Conservation (phyloP, 805 yeast genomes). For the Cyberlindnera americana region DNA sequence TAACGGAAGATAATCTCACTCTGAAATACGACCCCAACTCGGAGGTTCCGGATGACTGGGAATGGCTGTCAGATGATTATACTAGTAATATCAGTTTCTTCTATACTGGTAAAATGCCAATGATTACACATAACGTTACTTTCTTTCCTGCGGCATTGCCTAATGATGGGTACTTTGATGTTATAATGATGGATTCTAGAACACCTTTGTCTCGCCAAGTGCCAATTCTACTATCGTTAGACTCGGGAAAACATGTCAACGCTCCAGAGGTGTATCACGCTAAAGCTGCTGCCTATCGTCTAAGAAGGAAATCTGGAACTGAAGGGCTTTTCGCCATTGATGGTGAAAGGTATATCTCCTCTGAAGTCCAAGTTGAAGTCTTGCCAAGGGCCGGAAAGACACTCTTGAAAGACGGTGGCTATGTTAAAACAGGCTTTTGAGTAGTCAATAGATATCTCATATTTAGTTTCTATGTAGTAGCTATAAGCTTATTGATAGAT, state of each 20-base stretch:
- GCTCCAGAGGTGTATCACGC: constrained; percentile 64
- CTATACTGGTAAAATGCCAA: constrained; percentile 92
- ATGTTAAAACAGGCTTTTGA: constrained; percentile 38
- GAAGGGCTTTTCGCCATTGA: constrained; percentile 68
- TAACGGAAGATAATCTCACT: constrained; percentile 39
- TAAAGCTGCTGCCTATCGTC: constrained; percentile 72
- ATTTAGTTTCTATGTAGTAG: too few species aligned
- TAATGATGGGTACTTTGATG: constrained; percentile 80
- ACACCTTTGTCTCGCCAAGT: constrained; percentile 53
- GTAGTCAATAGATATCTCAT: background rate
- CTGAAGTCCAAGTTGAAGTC: constrained; percentile 80
- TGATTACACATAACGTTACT: constrained; percentile 70
- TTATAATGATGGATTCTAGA: constrained; percentile 66
- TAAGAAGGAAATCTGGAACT: constrained; percentile 51
- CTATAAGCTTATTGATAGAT: too few species aligned
- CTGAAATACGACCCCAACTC: constrained; percentile 40
- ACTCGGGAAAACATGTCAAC: constrained; percentile 74
- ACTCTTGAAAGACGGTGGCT: constrained; percentile 51
- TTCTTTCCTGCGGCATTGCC: constrained; percentile 94
- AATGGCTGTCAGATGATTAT: constrained; percentile 42
- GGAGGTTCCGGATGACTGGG: constrained; percentile 68
- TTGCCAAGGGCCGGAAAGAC: constrained; percentile 64
- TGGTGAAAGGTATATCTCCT: constrained; percentile 80
- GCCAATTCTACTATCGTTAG: constrained; percentile 59
- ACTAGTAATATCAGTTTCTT: constrained; percentile 61